Base-by-base conservation (phyloP, 306 rosid genomes). In the Canavalia ensiformis region DNA sequence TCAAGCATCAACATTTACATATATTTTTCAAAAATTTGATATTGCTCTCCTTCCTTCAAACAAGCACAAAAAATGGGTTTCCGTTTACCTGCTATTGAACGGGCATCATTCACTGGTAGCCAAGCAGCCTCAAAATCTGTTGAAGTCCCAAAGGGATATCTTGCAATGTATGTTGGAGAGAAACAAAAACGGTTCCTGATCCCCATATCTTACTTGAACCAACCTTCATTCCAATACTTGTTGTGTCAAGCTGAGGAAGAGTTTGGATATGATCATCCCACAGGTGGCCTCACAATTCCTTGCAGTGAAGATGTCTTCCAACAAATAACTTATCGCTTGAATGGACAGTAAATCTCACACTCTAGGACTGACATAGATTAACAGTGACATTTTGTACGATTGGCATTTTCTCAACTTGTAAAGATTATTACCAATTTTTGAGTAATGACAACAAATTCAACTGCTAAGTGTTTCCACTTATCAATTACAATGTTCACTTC, bases 201-300 rank as follows among this genome's bases (percentile, higher is more conserved):
- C 51, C 90, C 93, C 0, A 2, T 88, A 42, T 70, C 91, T 33
- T 82, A 59, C 68, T 60, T 90, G 83, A 90, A 76, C 73, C 83
- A 90, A 39, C 78, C 87, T 57, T 72, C 80, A 37, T 90, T 90
- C 47, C 88, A 82, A 56, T 78, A 83, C 1, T 56, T 80, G 33
- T 44, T 87, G 52, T 77, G 35, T 18, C 58, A 81, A 49, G 88
- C 84, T 0, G 82, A 79, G 69, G 76, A 88, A 75, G 85, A 86
- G 63, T 86, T 86, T 49, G 84, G 89, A 75, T 88, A 83, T 75
- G 85, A 84, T 56, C 91, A 88, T 86, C 87, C 88, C 25, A 78
- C 29, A 51, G 91, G 91, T 0, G 88, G 89, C 34, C 88, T 88
- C 72, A 78, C 89, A 7, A 86, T 86, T 78, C 87, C 88, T 65